Base-by-base conservation (phyloP, 352 stramenopile genomes). In the Discostella stelligera region DNA sequence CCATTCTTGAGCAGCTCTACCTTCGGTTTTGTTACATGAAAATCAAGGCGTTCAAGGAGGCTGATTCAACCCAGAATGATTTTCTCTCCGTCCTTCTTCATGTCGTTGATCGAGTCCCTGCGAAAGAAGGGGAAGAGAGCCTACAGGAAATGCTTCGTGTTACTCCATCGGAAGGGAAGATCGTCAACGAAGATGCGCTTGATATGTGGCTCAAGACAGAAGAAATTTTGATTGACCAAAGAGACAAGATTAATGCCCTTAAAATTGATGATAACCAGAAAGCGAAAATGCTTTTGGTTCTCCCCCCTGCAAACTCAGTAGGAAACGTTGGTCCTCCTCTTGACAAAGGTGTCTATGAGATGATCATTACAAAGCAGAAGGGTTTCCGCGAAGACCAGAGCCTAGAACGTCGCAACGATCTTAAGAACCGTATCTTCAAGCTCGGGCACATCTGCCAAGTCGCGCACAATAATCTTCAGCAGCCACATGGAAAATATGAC, bases 381-480 rank as follows among this genome's bases (percentile, higher is more conserved):
- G 85, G 86, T 69, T 93, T 93, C 71, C 78, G 71, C 13, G 84
- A 91, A 11, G 80, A 89, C 20, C 82, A 91, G 66, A 80, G 46
- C 39, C 77, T 76, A 16, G 84, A 83, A 54, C 76, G 86, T 25
- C 80, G 88, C 13, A 93, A 93, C 59, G 84, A 91, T 44, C 79
- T 93, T 37, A 93, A 93, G 74, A 83, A 86, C 32, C 82, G 88
- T 27, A 89, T 93, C 61, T 84, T 91, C 55, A 85, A 77, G 25
- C 74, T 93, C 68, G 88, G 85, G 55, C 81, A 91, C 16, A 87
- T 91, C 58, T 91, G 85, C 59, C 80, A 84, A 49, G 85, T 90
- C 72, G 82, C 82, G 61, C 86, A 93, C 75, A 93, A 93, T 54
- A 92, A 90, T 74, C 80, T 93, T 20, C 88, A 93, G 60, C 88